Evolutionary conservation across 2,329 filamentous ascomycete genomes (phyloP), one percentile per base, ranked within the genome.

Genomic region (Cucurbitaria berberidis): DNA sequence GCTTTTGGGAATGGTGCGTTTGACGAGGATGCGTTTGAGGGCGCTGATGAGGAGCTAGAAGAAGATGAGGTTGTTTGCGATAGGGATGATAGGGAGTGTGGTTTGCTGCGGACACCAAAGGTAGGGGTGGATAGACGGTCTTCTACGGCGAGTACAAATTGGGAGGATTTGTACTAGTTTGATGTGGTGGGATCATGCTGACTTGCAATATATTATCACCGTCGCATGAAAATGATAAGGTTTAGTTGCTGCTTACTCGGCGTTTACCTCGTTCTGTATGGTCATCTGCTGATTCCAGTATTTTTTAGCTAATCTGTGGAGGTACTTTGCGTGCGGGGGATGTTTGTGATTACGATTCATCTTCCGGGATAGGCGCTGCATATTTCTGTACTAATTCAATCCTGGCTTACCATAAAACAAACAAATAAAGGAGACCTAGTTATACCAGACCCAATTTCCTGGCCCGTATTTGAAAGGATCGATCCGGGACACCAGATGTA

Each of bases 21-120:
- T 10, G 44, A 53, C 10, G 43, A 30, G 1, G 36, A 60, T 36
- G 51, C 45, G 18, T 56, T 36, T 27, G 50, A 52, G 38, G 21
- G 32, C 16, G 19, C 18, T 5, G 46, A 47, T 24, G 52, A 50
- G 39, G 47, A 56, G 21, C 21, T 11, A 16, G 51, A 40, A n/a
- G 35, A 35, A 9, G 22, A 24, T 32, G 21, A n/a, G n/a, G 26
- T 21, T 21, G 45, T 16, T 29, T 9, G 22, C 7, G 19, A 30
- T 19, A 16, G 26, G 18, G 18, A 26, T 36, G 19, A 8, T 18
- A 16, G 24, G 32, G 21, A 16, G 8, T 32, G 7, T 19, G 21
- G 6, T 8, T 3, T 21, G 19, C 19, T 10, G 30, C 19, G n/a
- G 19, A 38, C 9, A 18, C n/a, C 35, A 21, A 15, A 22, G n/a